Percentiles rank a stretch among this genome's conserved stretches.
phyloP scores from a whole-genome alignment of 371 early-diverging fungal genomes.

The Mucor racemosus region DNA sequence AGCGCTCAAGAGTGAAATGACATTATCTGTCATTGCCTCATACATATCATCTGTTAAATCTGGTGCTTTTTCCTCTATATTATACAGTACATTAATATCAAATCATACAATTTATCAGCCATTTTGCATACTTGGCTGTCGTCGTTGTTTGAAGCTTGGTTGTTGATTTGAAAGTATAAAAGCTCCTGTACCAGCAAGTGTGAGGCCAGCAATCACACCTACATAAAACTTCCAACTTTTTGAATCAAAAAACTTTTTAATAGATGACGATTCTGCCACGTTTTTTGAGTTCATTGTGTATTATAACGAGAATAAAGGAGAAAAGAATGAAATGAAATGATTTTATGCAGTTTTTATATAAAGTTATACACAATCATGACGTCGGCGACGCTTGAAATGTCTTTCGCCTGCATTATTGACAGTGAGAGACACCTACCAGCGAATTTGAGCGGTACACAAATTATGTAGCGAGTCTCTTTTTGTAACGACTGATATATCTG shows the following conservation, averaged over 20 bases:
- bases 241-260: conserved; percentile 60
- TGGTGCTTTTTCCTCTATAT: background rate
- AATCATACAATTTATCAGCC: background rate
- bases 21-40: conserved; percentile 60
- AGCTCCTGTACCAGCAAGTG: conserved; percentile 66
- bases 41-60: conserved; percentile 37
- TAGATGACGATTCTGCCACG: background rate
- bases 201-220: conserved; percentile 66
- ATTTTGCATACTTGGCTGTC: background rate
- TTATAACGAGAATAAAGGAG: background rate
- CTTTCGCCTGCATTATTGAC: background rate
- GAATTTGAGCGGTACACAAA: too few species aligned
- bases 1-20: conserved; percentile 58
- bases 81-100: background rate
- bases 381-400: conserved; percentile 1
- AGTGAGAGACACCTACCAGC: too few species aligned
- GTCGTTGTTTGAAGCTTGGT: background rate
- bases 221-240: conserved; percentile 78
- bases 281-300: background rate
- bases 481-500: too few species aligned
- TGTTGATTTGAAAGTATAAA: conserved; percentile 60
- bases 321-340: background rate
- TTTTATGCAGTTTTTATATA: background rate
- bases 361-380: background rate
- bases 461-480: too few species aligned